Evolutionary conservation across 106 monocot genomes (phyloP).

Genomic region (Apostasia shenzhenica): DNA sequence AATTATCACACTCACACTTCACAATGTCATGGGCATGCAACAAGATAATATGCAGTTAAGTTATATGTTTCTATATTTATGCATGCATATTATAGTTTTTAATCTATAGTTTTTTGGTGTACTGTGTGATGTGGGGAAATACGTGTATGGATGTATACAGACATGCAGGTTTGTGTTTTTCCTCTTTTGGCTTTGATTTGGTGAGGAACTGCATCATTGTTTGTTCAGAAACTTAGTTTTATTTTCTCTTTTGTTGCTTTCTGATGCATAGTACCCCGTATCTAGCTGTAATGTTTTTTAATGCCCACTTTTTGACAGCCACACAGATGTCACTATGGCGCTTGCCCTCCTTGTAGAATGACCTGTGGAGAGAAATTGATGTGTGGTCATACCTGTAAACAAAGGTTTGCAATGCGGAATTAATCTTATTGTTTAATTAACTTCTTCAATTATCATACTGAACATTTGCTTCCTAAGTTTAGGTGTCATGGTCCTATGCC

Average conservation of each 20-base stretch:
- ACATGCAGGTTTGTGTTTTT: no score
- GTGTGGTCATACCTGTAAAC: conserved; percentile 86
- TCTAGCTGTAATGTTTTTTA: background rate
- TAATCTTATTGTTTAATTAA: background rate
- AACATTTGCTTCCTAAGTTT: conserved; percentile 2
- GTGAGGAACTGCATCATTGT: no score
- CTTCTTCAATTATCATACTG: background rate
- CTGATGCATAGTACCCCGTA: background rate
- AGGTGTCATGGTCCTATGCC: conserved; percentile 92
- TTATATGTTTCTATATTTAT: no score
- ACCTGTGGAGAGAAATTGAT: conserved; percentile 55
- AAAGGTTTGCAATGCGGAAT: conserved; percentile 36
- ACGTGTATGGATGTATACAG: no score
- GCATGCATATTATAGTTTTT: no score
- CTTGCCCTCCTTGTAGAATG: conserved; percentile 85
- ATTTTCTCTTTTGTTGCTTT: background rate
- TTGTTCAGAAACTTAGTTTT: background rate
- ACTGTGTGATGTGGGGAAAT: no score
- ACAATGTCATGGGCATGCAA: no score
- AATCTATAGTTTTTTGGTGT: no score
- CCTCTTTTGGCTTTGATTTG: no score
- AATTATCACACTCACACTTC: no score
- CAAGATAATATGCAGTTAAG: no score
- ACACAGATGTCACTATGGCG: conserved; percentile 97
- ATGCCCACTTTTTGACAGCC: conserved; percentile 27